Conservation (phyloP, 2,329 filamentous ascomycete species). For the Alternaria ethzedia region DNA sequence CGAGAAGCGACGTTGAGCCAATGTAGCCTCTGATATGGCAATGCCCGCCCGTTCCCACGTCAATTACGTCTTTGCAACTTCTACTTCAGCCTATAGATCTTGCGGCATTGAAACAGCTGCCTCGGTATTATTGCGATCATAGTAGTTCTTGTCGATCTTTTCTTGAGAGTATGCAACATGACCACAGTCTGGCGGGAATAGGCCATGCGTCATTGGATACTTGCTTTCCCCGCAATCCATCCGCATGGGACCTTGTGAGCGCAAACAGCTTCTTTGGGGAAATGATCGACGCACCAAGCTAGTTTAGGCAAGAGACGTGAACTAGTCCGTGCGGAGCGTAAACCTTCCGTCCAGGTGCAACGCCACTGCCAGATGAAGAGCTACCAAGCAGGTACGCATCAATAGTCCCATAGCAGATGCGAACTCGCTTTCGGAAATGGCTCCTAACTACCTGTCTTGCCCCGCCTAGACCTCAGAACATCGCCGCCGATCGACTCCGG, state of each 20-base stretch:
- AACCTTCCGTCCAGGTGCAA: conserved; percentile 2
- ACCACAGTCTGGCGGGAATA: not conserved
- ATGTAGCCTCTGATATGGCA: not conserved
- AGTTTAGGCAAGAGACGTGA: conserved; percentile 3
- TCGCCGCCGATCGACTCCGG: not conserved
- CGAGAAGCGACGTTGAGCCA: not conserved
- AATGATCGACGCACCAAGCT: not conserved
- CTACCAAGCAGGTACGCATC: not conserved
- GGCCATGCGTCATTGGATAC: not conserved
- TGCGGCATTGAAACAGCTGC: not conserved
- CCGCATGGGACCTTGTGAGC: not conserved
- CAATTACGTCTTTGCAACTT: conserved; percentile 1
- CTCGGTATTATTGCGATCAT: not conserved
- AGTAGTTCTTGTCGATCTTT: not conserved
- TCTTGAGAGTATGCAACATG: not conserved
- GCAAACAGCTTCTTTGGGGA: not conserved
- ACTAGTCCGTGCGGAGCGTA: not conserved
- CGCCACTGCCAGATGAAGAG: not conserved
- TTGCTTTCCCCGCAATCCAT: not conserved
- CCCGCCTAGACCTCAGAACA: not conserved
- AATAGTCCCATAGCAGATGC: not conserved
- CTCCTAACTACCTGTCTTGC: not conserved
- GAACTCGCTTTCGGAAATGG: not conserved
- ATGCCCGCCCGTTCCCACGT: not conserved
- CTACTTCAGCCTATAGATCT: not conserved